Percentiles rank a stretch among this genome's conserved stretches.
Evolutionary conservation across 2,329 filamentous ascomycete species (phyloP).

Genomic region (Colletotrichum sp.): DNA sequence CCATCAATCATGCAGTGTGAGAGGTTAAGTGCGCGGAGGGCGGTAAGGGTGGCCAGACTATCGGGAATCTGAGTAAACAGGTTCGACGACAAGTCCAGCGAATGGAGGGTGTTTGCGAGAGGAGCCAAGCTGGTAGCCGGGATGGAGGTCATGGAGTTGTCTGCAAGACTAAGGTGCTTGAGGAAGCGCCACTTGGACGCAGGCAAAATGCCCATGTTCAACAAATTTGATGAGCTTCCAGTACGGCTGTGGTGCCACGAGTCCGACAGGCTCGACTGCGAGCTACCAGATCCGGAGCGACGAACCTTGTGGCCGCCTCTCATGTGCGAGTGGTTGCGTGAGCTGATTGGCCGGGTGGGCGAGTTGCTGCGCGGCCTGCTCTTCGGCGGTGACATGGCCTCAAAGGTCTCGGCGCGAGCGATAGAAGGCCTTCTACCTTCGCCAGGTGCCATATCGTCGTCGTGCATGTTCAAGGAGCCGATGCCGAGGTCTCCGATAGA

Average conservation of each 20-base stretch:
- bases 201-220: conserved; percentile 74
- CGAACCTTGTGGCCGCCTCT: conserved; percentile 77
- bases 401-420: conserved; percentile 52
- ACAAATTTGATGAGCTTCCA: conserved; percentile 80
- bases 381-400: conserved; percentile 48
- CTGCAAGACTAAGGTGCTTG: conserved; percentile 87
- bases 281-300: conserved; percentile 90
- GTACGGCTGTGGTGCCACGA: conserved; percentile 63
- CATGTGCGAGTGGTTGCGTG: conserved; percentile 73
- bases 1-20: conserved; percentile 98
- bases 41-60: conserved; percentile 82
- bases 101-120: conserved; percentile 86
- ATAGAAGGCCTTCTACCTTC: conserved; percentile 48
- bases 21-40: conserved; percentile 89
- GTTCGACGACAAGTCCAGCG: conserved; percentile 90
- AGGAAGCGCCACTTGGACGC: conserved; percentile 94
- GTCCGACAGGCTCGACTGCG: conserved; percentile 78
- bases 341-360: conserved; percentile 76
- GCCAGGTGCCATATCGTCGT: conserved; percentile 45
- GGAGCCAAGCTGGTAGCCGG: conserved; percentile 77
- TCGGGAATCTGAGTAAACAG: conserved; percentile 95
- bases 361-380: conserved; percentile 77
- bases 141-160: conserved; percentile 87
- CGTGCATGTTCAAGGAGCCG: conserved; percentile 63
- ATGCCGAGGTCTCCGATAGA: conserved; percentile 57